Evolutionary conservation across 108 stramenopile species (phyloP), one percentile per base, ranked within the genome.

Genomic region (Chaetoceros tenuissimus): DNA sequence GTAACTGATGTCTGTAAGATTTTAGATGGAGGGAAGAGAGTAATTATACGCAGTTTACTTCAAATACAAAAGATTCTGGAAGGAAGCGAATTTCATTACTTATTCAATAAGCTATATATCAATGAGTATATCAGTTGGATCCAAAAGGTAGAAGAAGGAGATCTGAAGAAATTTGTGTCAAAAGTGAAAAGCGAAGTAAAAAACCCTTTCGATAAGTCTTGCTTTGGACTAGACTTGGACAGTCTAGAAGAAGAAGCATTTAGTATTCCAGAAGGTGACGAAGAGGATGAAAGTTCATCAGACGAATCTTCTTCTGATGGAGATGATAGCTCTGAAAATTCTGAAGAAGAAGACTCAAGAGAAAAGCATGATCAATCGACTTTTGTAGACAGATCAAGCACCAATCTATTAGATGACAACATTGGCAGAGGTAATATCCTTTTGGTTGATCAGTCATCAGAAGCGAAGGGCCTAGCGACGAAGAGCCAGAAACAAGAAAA

Each of bases 31-130:
- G 80, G 82, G 1, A 64, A 72, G 47, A 72, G 92, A 2, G 23
- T 54, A 0, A 53, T 93, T 13, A 55, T 93, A 47, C 82, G 87
- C 48, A 83, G 87, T 51, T 59, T 96, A 48, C 59, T 96, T 47
- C 79, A 83, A 59, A 43, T 88, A 25, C 69, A 85, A 40, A 44
- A 48, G 8, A 88, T 92, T 5, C 58, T 96, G 67, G 89, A 92
- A 60, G 73, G 83, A 64, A 89, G 83, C 48, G 96, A 96, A 49
- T 72, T 61, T 23, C 91, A 96, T 66, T 96, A 96, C 71, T 57
- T 94, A 46, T 81, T 89, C 27, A 95, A 95, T 56, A 92, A 92
- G 53, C 50, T 94, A 25, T 84, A 72, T 53, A 56, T 88, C 13
- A 80, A 85, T 57, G 82, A 80, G 3, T 74, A 78, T 53, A 76